Conservation (phyloP, 768 basidiomycete genomes). For the Agaricus sinodeliciosus region DNA sequence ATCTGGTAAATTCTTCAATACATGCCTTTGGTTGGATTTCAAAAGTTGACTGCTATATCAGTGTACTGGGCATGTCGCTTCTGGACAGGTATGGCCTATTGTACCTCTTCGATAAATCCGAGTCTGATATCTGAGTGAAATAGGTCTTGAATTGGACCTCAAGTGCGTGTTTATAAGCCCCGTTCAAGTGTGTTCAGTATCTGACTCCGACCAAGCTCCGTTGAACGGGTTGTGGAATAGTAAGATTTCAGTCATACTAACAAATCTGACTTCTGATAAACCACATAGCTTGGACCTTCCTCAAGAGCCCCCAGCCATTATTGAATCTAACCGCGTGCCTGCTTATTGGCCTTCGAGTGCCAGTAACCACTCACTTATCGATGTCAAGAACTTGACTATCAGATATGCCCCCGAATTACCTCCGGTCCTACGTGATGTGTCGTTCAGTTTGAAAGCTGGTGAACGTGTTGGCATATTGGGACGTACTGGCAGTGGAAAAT, state of each 20-base stretch:
- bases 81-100: conserved; percentile 31
- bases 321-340: conserved; percentile 70
- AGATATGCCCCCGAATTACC: conserved; percentile 85
- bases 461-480: conserved; percentile 80
- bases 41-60: conserved; percentile 2
- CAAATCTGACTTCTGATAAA: not conserved
- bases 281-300: conserved; percentile 58
- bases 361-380: conserved; percentile 48
- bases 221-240: conserved; percentile 90
- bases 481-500: conserved; percentile 74
- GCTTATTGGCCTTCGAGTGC: conserved; percentile 90
- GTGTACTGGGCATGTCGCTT: conserved; percentile 50
- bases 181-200: not conserved
- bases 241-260: conserved; percentile 16
- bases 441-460: conserved; percentile 62
- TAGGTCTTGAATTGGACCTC: conserved; percentile 64
- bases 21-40: not conserved
- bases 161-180: conserved; percentile 41
- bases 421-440: conserved; percentile 67
- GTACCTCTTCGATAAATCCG: not conserved
- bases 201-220: conserved; percentile 44
- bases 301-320: conserved; percentile 74
- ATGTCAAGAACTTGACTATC: conserved; percentile 69
- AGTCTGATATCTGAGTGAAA: conserved; percentile 24
- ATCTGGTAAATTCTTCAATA: conserved; percentile 22